Base-by-base conservation (phyloP, 257 asterid genomes). In the Apocynum venetum region DNA sequence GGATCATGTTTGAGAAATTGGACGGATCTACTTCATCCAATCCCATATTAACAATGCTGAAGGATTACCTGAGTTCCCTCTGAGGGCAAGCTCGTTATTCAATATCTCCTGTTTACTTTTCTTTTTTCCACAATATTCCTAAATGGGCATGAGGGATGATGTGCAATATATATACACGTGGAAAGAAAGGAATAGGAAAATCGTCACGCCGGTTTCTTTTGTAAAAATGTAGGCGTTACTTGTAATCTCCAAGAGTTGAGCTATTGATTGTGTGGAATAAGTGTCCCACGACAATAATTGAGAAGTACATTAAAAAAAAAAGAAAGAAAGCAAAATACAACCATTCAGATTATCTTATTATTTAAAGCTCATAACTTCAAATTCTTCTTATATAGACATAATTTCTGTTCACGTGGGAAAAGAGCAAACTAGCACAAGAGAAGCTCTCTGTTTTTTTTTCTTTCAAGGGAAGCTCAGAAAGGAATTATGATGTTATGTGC, bases 1-100 rank as follows among this genome's bases (percentile, higher is more conserved):
- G 97, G 8, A 87, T 87, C 76, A 82, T 89, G 86, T 80, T 92
- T 80, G 89, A 92, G 83, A 86, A 83, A 77, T 83, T 86, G 36
- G 92, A 87, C 47, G 91, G 92, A 83, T 82, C 82, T 40, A 84
- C 93, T 70, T 80, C 78, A 61, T 84, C 84, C 83, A 84, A 72
- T 66, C 79, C 82, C 43, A 75, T 90, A 69, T 70, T 92, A 52
- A 81, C 82, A 75, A 52, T 86, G 79, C 73, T 93, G 59, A 92
- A 80, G 80, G 90, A 86, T 77, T 87, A 55, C 82, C 80, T 92
- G 68, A 82, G 91, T 49, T 87, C 93, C 68, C 81, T 89, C 55
- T 86, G 9, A 44, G 3, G 73, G 83, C 79, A 43, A 19, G 51
- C 5, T 15, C 6, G 3, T 13, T 11, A 10, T 79, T 60, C 52